Evolutionary conservation across 805 yeast species (phyloP).

Genomic region (Clavispora asparagi): DNA sequence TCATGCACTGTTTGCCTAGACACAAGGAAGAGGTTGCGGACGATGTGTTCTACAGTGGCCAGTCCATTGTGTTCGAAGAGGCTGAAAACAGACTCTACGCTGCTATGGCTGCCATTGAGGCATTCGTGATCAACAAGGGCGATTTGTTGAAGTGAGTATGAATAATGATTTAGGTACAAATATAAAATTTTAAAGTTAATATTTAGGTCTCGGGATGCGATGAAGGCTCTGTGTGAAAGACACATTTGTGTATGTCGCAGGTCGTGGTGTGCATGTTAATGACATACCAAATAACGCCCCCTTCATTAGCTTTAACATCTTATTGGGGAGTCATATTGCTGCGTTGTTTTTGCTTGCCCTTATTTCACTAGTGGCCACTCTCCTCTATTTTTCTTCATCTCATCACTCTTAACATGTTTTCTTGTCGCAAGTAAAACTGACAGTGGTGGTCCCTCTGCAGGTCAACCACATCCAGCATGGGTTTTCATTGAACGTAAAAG

Average conservation of each 20-base stretch:
- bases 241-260: too few relatives aligned
- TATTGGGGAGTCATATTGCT: too few relatives aligned
- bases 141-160: slow-evolving; percentile 8
- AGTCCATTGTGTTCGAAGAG: slow-evolving; percentile 84
- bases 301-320: too few relatives aligned
- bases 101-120: slow-evolving; percentile 90
- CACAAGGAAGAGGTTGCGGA: slow-evolving; percentile 92
- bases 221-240: too few relatives aligned
- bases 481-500: background rate
- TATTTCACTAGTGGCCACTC: too few relatives aligned
- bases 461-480: background rate
- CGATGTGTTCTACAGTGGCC: slow-evolving; percentile 79
- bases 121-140: slow-evolving; percentile 63
- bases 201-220: too few relatives aligned
- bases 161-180: background rate
- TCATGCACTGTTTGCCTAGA: slow-evolving; percentile 98
- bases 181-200: background rate
- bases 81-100: slow-evolving; percentile 96
- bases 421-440: too few relatives aligned
- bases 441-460: background rate
- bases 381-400: too few relatives aligned
- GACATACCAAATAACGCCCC: too few relatives aligned
- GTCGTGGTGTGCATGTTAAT: too few relatives aligned
- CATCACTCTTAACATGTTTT: too few relatives aligned
- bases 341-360: too few relatives aligned